phyloP scores from a whole-genome alignment of 2,329 filamentous ascomycete species.

The Calonectria hawksworthii region DNA sequence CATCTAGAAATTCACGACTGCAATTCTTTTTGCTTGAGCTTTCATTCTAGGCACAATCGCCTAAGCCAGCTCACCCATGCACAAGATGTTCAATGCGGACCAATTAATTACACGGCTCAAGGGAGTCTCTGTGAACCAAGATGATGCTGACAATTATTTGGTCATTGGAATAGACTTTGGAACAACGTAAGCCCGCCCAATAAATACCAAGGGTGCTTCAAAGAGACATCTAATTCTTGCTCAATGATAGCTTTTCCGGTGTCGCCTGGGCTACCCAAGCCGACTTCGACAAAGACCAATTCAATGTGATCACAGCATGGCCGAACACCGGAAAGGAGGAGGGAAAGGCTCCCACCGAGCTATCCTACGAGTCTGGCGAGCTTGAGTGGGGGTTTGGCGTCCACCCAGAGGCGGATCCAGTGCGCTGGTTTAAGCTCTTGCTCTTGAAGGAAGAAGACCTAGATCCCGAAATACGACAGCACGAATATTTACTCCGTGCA shows the following conservation, averaged over 20 bases:
- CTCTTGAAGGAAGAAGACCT: constrained; percentile 21
- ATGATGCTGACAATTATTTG: not conserved
- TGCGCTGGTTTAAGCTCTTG: constrained; percentile 23
- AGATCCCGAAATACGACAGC: not conserved
- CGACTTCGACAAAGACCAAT: constrained; percentile 10
- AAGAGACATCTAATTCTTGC: not conserved
- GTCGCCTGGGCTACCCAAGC: constrained; percentile 14
- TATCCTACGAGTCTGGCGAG: constrained; percentile 16
- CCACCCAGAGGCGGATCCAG: not conserved
- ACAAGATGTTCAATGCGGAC: not conserved
- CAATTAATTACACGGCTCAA: not conserved
- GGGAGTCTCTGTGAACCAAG: too few species aligned
- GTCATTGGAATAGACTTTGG: constrained; percentile 1
- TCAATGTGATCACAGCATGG: constrained; percentile 22
- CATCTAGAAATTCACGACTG: not conserved
- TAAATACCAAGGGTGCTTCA: not conserved
- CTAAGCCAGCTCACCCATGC: not conserved
- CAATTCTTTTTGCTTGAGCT: too few species aligned
- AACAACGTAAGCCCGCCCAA: not conserved
- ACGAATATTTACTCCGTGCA: constrained; percentile 10
- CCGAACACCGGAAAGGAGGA: constrained; percentile 7
- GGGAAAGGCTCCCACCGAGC: constrained; percentile 16
- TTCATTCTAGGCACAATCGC: not conserved
- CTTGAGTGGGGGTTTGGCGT: constrained; percentile 19
- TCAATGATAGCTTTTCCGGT: not conserved